Evolutionary conservation across 2,329 filamentous ascomycete species (phyloP), one percentile per base, ranked within the genome.

Genomic region (Claviceps sp.): DNA sequence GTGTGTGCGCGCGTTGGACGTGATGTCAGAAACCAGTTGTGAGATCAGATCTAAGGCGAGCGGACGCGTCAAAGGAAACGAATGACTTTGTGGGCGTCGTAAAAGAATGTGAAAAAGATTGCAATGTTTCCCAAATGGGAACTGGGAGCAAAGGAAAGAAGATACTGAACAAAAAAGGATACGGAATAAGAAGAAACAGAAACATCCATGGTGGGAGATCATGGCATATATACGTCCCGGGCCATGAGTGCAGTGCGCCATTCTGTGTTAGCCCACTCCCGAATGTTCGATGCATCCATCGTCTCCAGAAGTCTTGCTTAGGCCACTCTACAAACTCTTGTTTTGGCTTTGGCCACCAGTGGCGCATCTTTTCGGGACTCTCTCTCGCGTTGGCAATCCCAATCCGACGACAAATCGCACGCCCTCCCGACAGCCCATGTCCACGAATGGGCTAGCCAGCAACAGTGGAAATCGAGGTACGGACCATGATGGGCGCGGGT

Each of bases 31-130:
- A 47, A 14, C 52, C 52, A 44, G 65, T 54, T 55, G 52, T 57
- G 58, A 65, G 66, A 53, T 55, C 51, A 60, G 61, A 4, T 30
- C 10, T 11, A 11, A 11, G 30, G 10, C 30, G 30, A 30, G 30
- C 30, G 30, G 10, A 11, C 30, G 30, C 30, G 59, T 59, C 66
- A 73, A 77, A 77, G 73, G 67, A 70, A 80, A 71, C 73, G 76
- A 80, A 73, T 77, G 76, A 73, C 72, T 74, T 48, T 76, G 71
- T 11, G 30, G 4, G 66, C 67, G 60, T 11, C 17, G 38, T 8
- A 3, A 17, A 14, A 26, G 17, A 40, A 26, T 7, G 30, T 30
- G 10, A 30, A 30, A 34, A 48, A 40, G 48, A 30, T 39, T 37
- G 39, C 16, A 44, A 39, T 30, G 22, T 19, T 38, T 22, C 41